Evolutionary conservation across 345 rosid genomes (phyloP).

Genomic region (Stellera chamaejasme): DNA sequence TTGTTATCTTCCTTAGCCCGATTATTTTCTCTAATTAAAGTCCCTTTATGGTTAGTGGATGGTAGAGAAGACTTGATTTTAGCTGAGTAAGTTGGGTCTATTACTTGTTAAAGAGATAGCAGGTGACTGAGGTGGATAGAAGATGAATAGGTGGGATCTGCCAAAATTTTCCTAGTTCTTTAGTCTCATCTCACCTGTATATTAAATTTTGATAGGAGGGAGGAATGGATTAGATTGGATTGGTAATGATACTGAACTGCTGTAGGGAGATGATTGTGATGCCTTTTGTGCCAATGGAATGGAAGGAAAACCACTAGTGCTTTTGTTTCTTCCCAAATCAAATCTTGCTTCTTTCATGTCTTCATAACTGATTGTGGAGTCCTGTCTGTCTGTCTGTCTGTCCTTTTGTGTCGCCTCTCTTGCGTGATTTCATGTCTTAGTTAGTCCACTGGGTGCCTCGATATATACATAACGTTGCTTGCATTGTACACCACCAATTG

Average conservation of each 20-base stretch:
- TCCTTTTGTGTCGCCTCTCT: no score
- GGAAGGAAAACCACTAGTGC: no score
- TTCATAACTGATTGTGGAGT: no score
- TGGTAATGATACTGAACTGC: conserved; percentile 4
- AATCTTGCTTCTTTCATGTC: no score
- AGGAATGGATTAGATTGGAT: neutral
- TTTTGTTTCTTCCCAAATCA: no score
- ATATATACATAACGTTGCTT: no score
- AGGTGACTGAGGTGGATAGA: conserved; percentile 21
- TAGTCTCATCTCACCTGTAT: conserved; percentile 32
- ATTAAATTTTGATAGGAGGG: conserved; percentile 32
- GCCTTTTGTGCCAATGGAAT: no score
- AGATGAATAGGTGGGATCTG: conserved; percentile 17
- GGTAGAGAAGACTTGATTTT: conserved; percentile 14
- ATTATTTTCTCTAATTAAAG: neutral
- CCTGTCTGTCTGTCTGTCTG: no score
- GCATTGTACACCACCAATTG: no score
- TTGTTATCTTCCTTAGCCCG: neutral
- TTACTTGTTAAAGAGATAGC: conserved; percentile 15
- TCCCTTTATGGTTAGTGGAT: neutral
- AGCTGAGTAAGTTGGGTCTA: conserved; percentile 6
- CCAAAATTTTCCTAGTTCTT: conserved; percentile 17
- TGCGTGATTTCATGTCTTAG: no score
- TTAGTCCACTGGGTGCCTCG: no score
- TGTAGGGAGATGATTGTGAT: conserved; percentile 22